A percentile compares a stretch with the other conserved stretches of the same genome.
These are phyloP conservation scores for Calocera cornea DNA, from an alignment of 768 basidiomycete genomes.

Conservation along the genomic window DNA sequence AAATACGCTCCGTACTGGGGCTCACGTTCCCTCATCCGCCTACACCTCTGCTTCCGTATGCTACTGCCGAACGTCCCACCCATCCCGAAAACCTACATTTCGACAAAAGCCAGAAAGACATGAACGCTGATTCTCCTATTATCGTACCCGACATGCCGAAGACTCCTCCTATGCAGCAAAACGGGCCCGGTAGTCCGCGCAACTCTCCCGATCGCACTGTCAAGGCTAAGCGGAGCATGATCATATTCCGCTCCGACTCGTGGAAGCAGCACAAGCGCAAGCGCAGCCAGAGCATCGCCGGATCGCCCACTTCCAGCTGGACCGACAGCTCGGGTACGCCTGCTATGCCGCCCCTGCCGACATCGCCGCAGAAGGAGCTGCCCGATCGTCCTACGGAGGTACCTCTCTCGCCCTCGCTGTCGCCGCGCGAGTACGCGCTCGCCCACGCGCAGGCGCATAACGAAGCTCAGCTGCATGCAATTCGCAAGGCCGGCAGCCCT, in stretches of 20 bases:
- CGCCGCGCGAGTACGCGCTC: background rate
- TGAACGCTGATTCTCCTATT: background rate
- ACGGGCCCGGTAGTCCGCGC: background rate
- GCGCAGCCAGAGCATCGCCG: background rate
- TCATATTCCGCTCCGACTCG: background rate
- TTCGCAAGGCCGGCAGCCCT: background rate
- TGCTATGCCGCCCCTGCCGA: background rate
- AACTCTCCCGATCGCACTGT: background rate
- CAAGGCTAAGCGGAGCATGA: background rate
- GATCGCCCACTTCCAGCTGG: background rate
- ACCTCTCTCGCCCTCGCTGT: background rate
- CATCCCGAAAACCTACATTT: background rate
- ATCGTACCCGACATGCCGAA: background rate
- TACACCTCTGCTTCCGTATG: background rate
- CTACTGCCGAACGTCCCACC: background rate
- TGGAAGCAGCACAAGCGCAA: slow-evolving; percentile 3
- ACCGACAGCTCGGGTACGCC: background rate
- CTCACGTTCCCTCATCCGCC: background rate
- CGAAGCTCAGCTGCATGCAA: background rate
- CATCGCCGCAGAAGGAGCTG: background rate
- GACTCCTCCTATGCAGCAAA: background rate
- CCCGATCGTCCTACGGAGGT: background rate
- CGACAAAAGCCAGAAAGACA: background rate
- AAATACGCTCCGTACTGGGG: background rate
- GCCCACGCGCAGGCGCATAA: slow-evolving; percentile 2